Conservation (phyloP, 106 monocot species). For the Agapanthus africanus region DNA sequence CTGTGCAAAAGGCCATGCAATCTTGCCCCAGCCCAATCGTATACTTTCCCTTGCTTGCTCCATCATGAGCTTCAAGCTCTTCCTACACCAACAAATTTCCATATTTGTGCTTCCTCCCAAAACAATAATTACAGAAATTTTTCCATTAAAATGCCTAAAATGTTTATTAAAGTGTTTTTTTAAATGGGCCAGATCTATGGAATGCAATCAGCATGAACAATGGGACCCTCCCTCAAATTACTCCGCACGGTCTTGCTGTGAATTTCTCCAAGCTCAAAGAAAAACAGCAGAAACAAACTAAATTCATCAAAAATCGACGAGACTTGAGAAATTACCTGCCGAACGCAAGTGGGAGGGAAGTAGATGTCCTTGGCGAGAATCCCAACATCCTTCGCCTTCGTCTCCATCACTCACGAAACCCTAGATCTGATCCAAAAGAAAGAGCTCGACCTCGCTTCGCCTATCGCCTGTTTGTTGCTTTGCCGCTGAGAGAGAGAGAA, state of each 20-base stretch:
- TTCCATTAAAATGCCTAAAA: too few species aligned
- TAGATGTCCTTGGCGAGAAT: slow-evolving; percentile 75
- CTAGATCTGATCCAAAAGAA: not conserved
- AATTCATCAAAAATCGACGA: not conserved
- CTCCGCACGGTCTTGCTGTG: too few species aligned
- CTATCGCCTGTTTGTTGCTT: not conserved
- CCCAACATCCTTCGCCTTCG: slow-evolving; percentile 45
- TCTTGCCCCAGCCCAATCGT: slow-evolving; percentile 95
- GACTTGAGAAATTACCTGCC: slow-evolving; percentile 49
- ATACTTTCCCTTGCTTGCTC: slow-evolving; percentile 91
- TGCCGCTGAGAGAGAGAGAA: too few species aligned
- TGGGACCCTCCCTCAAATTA: too few species aligned
- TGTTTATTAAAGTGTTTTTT: too few species aligned
- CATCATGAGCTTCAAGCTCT: slow-evolving; percentile 24
- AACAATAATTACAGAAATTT: too few species aligned
- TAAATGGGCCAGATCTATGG: too few species aligned
- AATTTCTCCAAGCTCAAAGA: too few species aligned
- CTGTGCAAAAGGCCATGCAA: slow-evolving; percentile 92
- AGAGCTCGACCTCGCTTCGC: too few species aligned
- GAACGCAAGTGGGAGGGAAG: slow-evolving; percentile 66
- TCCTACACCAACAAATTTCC: slow-evolving; percentile 11
- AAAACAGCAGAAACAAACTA: not conserved
- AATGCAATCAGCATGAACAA: too few species aligned
- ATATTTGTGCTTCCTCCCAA: too few species aligned
- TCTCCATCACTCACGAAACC: slow-evolving; percentile 22